Base-by-base conservation (phyloP, 768 basidiomycete species). In the Panaeolus papilionaceus region DNA sequence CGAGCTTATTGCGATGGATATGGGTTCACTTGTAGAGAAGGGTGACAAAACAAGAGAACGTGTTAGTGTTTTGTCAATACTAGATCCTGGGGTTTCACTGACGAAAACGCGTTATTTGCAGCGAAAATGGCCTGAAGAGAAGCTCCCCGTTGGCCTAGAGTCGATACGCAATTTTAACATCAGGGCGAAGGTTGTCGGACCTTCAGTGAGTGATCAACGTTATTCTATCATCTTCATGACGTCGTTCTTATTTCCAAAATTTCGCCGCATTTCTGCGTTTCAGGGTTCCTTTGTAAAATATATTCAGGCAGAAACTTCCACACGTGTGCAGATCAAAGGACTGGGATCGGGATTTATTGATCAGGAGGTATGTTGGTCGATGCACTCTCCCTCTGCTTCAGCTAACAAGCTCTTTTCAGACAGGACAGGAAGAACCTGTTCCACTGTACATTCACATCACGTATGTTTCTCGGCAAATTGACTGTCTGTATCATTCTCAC, bases 91-190 rank as follows among this genome's bases (percentile, higher is more conserved):
- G 4, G 20, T 33, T 51, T 51, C 23, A 37, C 64, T 64, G 8
- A 64, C 18, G 39, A 12, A 6, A 33, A 37, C 28, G 54, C 26
- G 11, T 33, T 23, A 47, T 62, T 63, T 64, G 42, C 66, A 95
- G 93, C 86, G 94, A 65, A 98, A 97, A 88, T 99, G 97, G 97
- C 96, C 96, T 1, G 97, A 99, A 77, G 96, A 96, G 79, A 98
- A 98, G 79, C 80, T 98, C 9, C 90, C 90, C 0, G 94, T 99
- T 45, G 91, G 90, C 3, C 77, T 99, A 64, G 96, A 99, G 16
- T 91, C 90, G 64, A 88, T 99, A 72, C 86, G 97, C 63, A 98
- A 98, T 79, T 99, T 99, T 80, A 98, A 99, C 78, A 91, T 99
- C 62, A 86, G 97, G 66, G 97, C 97, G 26, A 99, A 99, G 79